Conservation (phyloP, 345 rosid species). For the Hibiscus trionum region DNA sequence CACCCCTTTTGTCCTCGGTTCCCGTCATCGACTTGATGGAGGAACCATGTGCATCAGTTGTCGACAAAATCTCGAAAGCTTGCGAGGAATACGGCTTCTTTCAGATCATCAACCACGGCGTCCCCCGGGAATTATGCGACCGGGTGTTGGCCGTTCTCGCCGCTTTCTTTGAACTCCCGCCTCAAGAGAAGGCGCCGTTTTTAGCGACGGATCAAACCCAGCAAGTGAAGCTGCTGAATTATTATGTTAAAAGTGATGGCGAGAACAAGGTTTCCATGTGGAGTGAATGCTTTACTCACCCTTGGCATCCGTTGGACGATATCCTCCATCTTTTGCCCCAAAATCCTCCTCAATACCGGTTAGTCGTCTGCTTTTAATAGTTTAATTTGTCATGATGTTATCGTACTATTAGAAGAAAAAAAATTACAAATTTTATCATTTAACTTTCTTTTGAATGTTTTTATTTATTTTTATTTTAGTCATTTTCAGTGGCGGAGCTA, state of each 20-base stretch:
- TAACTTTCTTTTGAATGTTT: too few species aligned
- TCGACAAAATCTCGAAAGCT: slow-evolving; percentile 12
- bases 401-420: too few species aligned
- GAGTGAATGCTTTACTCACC: slow-evolving; percentile 20
- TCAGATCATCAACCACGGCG: slow-evolving; percentile 11
- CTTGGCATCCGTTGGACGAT: slow-evolving; percentile 8
- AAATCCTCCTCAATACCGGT: slow-evolving; percentile 16
- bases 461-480: too few species aligned
- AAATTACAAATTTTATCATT: too few species aligned
- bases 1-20: slow-evolving; percentile 9
- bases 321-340: slow-evolving; percentile 10
- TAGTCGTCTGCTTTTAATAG: too few species aligned
- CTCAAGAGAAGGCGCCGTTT: slow-evolving; percentile 4
- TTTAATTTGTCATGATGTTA: too few species aligned
- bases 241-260: not conserved
- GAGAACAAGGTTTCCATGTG: slow-evolving; percentile 12
- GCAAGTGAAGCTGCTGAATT: slow-evolving; percentile 12
- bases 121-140: slow-evolving; percentile 10
- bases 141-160: slow-evolving; percentile 6
- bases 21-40: slow-evolving; percentile 15
- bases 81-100: slow-evolving; percentile 23
- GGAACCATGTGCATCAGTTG: not conserved
- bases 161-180: slow-evolving; percentile 15
- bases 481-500: too few species aligned
- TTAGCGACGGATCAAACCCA: slow-evolving; percentile 7